Evolutionary conservation across 2,329 filamentous ascomycete genomes (phyloP).

Genomic region (Tolypocladium nubicola): DNA sequence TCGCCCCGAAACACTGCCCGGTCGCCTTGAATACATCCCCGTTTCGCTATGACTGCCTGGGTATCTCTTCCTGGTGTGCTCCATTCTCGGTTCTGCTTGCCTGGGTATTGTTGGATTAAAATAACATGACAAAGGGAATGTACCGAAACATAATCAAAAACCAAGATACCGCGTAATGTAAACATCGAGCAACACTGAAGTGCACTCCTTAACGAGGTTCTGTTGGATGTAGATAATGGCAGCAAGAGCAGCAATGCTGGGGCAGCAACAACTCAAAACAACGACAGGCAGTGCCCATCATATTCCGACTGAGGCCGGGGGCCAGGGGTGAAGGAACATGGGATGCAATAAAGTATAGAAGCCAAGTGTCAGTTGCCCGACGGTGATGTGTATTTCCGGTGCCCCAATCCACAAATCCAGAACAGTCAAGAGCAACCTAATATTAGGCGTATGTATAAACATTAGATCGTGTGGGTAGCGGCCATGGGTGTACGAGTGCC

Average conservation of each 20-base stretch:
- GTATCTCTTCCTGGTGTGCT: conserved; percentile 5
- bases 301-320: not conserved
- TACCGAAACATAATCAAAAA: not conserved
- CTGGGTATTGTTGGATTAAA: conserved; percentile 2
- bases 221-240: not conserved
- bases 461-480: not conserved
- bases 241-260: not conserved
- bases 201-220: not conserved
- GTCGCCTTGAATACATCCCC: not conserved
- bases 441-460: not conserved
- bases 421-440: not conserved
- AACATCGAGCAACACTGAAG: not conserved
- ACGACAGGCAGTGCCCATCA: not conserved
- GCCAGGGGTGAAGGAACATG: not conserved
- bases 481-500: not conserved
- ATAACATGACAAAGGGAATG: conserved; percentile 1
- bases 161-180: not conserved
- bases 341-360: conserved; percentile 1
- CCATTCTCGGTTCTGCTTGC: not conserved
- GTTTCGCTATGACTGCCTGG: conserved; percentile 1
- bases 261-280: not conserved
- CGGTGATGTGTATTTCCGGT: conserved; percentile 7
- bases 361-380: conserved; percentile 8
- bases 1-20: conserved; percentile 1
- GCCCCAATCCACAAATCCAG: conserved; percentile 1